Evolutionary conservation across 202 grass and related monocot species (phyloP), one percentile per base, ranked within the genome.

Genomic region (Cymbopogon flexuosus): DNA sequence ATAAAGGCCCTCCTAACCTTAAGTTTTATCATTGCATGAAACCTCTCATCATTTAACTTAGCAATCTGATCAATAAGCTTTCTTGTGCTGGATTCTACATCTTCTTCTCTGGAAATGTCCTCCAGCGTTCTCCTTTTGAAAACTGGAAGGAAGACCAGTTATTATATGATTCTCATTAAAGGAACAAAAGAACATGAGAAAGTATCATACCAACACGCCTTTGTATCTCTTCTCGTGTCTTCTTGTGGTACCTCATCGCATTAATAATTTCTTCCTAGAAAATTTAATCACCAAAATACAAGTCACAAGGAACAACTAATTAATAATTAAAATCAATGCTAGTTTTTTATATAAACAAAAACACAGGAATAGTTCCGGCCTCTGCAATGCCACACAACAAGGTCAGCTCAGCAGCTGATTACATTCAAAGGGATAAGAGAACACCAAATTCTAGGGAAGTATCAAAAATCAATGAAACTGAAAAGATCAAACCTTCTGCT

Each of bases 41-140:
- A 86, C 16, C 84, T 87, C 49, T 89, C 65, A 62, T 91, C 88
- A 82, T 93, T 98, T 75, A 98, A 84, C 58, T 80, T 73, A 59
- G 79, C 72, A 40, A 73, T 82, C 86, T 80, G 82, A 75, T 94
- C 88, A 82, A 82, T 13, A 76, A 98, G 80, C 59, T 93, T 98
- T 88, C 70, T 85, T 74, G 85, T 98, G 68, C 79, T 92, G 16
- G 79, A 85, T 52, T 94, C 88, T 66, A 93, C 62, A 29, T 90
- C 86, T 80, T 98, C 95, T 87, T 94, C 92, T 89, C 89, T 88
- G 67, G 68, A 77, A 69, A 98, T 88, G 60, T 84, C 85, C 63
- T 84, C 77, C 46, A 98, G 75, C 63, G 23, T 80, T 79, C 79
- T 79, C 87, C 73, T 81, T 84, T 45, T 93, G 5, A 89, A 58